Base-by-base conservation (phyloP, 805 yeast genomes). In the Candida golubevii region DNA sequence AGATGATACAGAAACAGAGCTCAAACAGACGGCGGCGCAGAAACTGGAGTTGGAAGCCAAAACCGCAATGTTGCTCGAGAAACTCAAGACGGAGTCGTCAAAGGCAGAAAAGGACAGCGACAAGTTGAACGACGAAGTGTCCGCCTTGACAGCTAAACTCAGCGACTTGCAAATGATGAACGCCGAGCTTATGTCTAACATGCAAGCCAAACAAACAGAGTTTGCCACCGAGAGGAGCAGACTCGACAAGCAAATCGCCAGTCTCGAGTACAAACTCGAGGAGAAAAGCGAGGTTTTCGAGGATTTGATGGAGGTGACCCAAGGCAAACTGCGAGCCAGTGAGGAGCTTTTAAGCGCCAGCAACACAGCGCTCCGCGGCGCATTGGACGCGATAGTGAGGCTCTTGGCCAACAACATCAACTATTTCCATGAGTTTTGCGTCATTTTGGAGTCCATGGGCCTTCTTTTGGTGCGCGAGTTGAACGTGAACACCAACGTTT, bases 361-460 rank as follows among this genome's bases (percentile, higher is more conserved):
- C 11, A 40, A 42, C 11, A 11, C 13, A 4, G 14, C 39, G 14
- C 42, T 41, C 10, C 38, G 18, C 27, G 29, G 28, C 7, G 39
- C 48, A 33, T 32, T 42, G 2, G 8, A 29, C 14, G 56, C 69
- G 26, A 59, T 74, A 1, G 46, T 50, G 14, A 56, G 55, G 29
- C 56, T 69, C 39, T 59, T 61, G 42, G 33, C 36, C 7, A 45
- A 59, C 4, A 51, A 64, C 7, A 61, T 56, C 45, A 60, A 57
- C 6, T 63, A 53, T 40, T 65, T 82, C 46, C 57, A 72, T 6
- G 75, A 70, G 39, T 61, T 67, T 35, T 82, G 90, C 46, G 67
- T 76, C 38, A 65, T 84, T 3, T 66, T 87, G 29, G 95, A 86
- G 57, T 74, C 83, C 3, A 80, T 89, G 72, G 97, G 97, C 0